Evolutionary conservation across 805 yeast genomes (phyloP).

Genomic region (Monosporozyma solicola): DNA sequence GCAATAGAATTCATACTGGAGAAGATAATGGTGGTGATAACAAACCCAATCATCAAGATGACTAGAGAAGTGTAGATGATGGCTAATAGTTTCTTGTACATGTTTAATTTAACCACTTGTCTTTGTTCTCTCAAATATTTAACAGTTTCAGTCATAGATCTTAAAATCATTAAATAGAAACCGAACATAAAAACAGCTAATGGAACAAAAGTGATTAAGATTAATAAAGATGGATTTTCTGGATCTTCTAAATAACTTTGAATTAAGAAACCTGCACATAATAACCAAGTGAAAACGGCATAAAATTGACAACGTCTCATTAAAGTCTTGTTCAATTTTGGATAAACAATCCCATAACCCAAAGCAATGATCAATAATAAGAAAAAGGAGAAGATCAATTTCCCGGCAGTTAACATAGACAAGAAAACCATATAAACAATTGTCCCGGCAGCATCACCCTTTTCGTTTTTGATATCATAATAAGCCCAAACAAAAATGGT

Average conservation of each 20-base stretch:
- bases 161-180: conserved; percentile 67
- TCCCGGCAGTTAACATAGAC: conserved; percentile 68
- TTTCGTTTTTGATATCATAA: conserved; percentile 70
- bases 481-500: conserved; percentile 86
- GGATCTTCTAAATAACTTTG: conserved; percentile 45
- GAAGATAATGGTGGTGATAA: conserved; percentile 59
- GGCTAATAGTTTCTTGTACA: conserved; percentile 73
- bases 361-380: conserved; percentile 73
- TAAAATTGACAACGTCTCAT: conserved; percentile 66
- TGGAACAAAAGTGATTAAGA: conserved; percentile 61
- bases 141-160: conserved; percentile 67
- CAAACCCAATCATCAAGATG: conserved; percentile 59
- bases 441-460: conserved; percentile 47
- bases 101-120: conserved; percentile 80
- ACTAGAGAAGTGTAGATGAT: conserved; percentile 66
- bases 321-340: conserved; percentile 62
- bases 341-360: conserved; percentile 92
- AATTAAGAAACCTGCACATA: conserved; percentile 45
- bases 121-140: conserved; percentile 69
- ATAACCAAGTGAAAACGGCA: conserved; percentile 47
- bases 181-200: conserved; percentile 56
- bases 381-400: conserved; percentile 83
- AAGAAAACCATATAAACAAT: conserved; percentile 70
- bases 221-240: conserved; percentile 40
- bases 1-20: conserved; percentile 68